These are phyloP conservation scores for Colletotrichum acutatum DNA, from an alignment of 2,329 filamentous ascomycete species.

Conservation along the genomic window DNA sequence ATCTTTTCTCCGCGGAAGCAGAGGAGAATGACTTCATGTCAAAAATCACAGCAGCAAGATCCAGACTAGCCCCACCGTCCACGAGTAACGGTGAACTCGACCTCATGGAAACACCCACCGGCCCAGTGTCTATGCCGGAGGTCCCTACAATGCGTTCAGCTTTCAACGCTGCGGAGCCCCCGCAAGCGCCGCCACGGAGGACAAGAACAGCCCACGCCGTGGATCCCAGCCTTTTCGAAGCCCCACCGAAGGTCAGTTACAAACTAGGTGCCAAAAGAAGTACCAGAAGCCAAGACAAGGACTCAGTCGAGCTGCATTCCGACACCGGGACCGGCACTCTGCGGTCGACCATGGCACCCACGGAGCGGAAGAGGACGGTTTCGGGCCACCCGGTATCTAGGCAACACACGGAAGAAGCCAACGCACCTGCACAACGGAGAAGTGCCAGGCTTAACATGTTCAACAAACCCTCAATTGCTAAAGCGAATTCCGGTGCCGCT, in stretches of 20 bases:
- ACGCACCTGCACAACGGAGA: constrained; percentile 69
- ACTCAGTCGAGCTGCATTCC: constrained; percentile 50
- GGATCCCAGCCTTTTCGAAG: constrained; percentile 64
- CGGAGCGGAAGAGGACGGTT: constrained; percentile 89
- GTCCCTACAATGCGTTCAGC: constrained; percentile 45
- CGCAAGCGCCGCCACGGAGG: constrained; percentile 64
- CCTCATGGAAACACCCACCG: constrained; percentile 72
- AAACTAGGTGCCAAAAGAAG: constrained; percentile 58
- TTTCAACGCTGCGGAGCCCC: constrained; percentile 52
- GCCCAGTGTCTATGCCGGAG: constrained; percentile 54
- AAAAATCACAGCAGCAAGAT: constrained; percentile 63
- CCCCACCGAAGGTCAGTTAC: constrained; percentile 73
- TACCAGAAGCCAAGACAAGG: constrained; percentile 50
- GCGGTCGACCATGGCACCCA: constrained; percentile 56
- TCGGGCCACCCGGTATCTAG: constrained; percentile 78
- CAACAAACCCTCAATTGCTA: constrained; percentile 71
- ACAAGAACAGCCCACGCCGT: constrained; percentile 64
- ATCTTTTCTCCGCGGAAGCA: constrained; percentile 53
- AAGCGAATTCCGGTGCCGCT: constrained; percentile 68
- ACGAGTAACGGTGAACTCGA: constrained; percentile 59
- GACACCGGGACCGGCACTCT: constrained; percentile 50
- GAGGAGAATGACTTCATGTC: constrained; percentile 66
- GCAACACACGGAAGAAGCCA: constrained; percentile 68
- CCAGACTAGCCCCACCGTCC: constrained; percentile 54
- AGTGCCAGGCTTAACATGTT: constrained; percentile 78